Percentiles rank a stretch among this genome's conserved stretches.
Evolutionary conservation across 2,329 filamentous ascomycete species (phyloP).

Genomic region (Bipolaris sorokiniana): DNA sequence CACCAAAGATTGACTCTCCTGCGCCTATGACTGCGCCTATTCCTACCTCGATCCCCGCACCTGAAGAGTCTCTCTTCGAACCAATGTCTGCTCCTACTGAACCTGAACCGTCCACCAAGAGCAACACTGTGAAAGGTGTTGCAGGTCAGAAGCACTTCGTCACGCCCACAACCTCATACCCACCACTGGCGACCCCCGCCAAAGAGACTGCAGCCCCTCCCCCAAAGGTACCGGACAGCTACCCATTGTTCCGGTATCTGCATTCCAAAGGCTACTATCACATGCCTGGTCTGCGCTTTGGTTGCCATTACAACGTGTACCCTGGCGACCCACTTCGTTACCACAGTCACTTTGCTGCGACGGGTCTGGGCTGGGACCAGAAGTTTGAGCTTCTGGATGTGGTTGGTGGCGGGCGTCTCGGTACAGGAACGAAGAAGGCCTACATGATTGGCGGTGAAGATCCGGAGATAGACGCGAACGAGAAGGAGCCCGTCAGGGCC

Average conservation of each 20-base stretch:
- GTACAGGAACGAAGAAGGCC: constrained; percentile 95
- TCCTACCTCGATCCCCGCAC: neutral
- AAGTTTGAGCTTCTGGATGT: constrained; percentile 84
- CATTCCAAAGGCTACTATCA: constrained; percentile 83
- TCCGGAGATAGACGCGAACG: constrained; percentile 28
- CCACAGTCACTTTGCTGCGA: constrained; percentile 91
- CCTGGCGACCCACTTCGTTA: constrained; percentile 93
- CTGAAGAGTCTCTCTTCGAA: constrained; percentile 38
- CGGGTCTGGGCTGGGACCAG: constrained; percentile 85
- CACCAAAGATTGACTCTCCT: constrained; percentile 11
- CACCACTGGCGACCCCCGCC: constrained; percentile 36
- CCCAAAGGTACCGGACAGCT: constrained; percentile 54
- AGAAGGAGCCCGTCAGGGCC: constrained; percentile 62
- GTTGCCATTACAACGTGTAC: constrained; percentile 92
- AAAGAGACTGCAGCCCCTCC: constrained; percentile 31
- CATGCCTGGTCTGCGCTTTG: constrained; percentile 91
- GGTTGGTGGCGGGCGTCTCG: constrained; percentile 83
- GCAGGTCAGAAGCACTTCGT: constrained; percentile 43
- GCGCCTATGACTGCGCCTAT: neutral
- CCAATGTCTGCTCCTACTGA: constrained; percentile 14
- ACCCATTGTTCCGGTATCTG: constrained; percentile 80
- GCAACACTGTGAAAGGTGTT: constrained; percentile 18
- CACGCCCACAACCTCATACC: constrained; percentile 56
- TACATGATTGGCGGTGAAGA: constrained; percentile 79
- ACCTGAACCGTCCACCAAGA: constrained; percentile 15